phyloP scores from a whole-genome alignment of 805 yeast genomes.

The Candida schatavii region DNA sequence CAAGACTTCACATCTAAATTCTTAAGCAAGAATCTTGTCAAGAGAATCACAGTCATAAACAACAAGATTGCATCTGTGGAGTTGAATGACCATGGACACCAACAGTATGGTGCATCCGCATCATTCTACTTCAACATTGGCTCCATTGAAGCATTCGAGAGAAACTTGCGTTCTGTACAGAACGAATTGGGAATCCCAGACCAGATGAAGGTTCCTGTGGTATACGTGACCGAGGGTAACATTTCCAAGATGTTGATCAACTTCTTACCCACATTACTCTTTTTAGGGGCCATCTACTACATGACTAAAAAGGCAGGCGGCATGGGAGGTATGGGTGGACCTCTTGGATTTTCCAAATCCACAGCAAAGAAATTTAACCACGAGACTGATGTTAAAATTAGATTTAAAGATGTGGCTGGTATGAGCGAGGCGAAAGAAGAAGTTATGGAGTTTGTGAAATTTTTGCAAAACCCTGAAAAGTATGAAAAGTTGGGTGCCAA shows the following conservation, averaged over 20 bases:
- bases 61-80: constrained; percentile 71
- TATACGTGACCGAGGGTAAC: constrained; percentile 71
- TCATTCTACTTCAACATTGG: constrained; percentile 72
- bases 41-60: constrained; percentile 71
- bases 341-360: constrained; percentile 81
- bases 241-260: constrained; percentile 62
- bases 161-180: constrained; percentile 72
- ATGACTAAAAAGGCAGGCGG: constrained; percentile 66
- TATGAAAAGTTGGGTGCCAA: constrained; percentile 94
- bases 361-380: constrained; percentile 89
- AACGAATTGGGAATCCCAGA: constrained; percentile 60
- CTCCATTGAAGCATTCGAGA: constrained; percentile 84
- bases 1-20: constrained; percentile 82
- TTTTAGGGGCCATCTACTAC: constrained; percentile 87
- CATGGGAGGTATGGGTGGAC: constrained; percentile 77
- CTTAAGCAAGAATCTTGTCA: constrained; percentile 75
- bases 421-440: constrained; percentile 96
- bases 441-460: constrained; percentile 95
- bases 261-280: constrained; percentile 81
- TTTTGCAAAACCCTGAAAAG: constrained; percentile 84
- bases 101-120: constrained; percentile 38
- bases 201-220: constrained; percentile 72
- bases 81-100: constrained; percentile 57
- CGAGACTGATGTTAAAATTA: constrained; percentile 85
- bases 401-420: constrained; percentile 95